These are phyloP conservation scores for Penicillium sp. DNA, from an alignment of 2,329 filamentous ascomycete species.

Conservation along the genomic window DNA sequence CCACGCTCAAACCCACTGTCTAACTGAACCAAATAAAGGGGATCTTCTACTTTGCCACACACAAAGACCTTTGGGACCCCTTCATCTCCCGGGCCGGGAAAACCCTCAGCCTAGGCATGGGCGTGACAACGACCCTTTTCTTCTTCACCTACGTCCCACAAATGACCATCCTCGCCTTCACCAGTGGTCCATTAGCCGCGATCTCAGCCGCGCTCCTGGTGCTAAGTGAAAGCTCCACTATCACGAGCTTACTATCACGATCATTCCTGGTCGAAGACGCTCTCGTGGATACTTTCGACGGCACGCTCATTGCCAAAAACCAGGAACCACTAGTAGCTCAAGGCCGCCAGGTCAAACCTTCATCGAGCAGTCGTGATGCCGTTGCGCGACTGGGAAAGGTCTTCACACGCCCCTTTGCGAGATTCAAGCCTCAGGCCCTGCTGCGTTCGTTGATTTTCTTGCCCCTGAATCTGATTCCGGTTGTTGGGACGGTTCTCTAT, in stretches of 20 bases:
- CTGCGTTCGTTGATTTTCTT: conserved; percentile 83
- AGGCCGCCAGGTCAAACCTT: conserved; percentile 71
- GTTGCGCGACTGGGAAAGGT: conserved; percentile 62
- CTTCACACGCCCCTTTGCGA: conserved; percentile 56
- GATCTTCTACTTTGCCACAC: conserved; percentile 62
- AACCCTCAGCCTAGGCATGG: conserved; percentile 71
- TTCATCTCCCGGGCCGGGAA: conserved; percentile 60
- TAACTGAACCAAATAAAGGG: conserved; percentile 48
- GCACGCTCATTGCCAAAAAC: conserved; percentile 60
- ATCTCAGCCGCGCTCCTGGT: conserved; percentile 64
- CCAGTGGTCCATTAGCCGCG: conserved; percentile 75
- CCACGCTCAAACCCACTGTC: neutral
- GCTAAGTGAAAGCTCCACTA: conserved; percentile 59
- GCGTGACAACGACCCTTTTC: conserved; percentile 81
- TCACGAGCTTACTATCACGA: conserved; percentile 60
- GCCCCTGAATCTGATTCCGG: conserved; percentile 89
- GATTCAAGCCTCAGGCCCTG: conserved; percentile 61
- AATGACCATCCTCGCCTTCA: conserved; percentile 77
- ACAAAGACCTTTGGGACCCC: conserved; percentile 64
- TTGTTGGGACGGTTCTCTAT: conserved; percentile 83
- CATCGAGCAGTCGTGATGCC: conserved; percentile 49
- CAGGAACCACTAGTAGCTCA: conserved; percentile 69
- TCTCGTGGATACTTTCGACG: conserved; percentile 87
- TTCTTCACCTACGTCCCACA: conserved; percentile 85
- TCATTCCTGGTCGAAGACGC: conserved; percentile 81